Conservation (phyloP, 2,329 filamentous ascomycete genomes). For the Aspergillus luchuensis region DNA sequence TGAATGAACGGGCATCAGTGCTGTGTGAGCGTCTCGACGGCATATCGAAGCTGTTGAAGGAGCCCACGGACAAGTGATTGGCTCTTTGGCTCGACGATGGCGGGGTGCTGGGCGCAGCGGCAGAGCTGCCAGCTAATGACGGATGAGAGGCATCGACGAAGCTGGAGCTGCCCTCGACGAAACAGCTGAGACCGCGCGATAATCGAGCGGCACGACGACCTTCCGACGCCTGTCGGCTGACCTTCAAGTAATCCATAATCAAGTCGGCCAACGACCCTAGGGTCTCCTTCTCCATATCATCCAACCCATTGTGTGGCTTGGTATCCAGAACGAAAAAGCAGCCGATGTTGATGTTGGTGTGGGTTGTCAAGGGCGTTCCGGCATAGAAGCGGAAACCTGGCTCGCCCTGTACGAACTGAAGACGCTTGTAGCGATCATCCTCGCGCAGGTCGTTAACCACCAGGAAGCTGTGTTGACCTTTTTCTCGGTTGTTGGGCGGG, state of each 20-base stretch:
- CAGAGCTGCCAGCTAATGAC: slow-evolving; percentile 26
- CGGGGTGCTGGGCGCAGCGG: slow-evolving; percentile 22
- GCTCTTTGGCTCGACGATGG: slow-evolving; percentile 25
- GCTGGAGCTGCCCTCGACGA: slow-evolving; percentile 55
- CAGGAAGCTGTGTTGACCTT: slow-evolving; percentile 30
- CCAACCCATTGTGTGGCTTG: slow-evolving; percentile 54
- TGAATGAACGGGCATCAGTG: slow-evolving; percentile 29
- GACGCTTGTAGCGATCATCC: slow-evolving; percentile 41
- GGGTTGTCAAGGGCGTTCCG: slow-evolving; percentile 63
- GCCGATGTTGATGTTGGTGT: slow-evolving; percentile 60
- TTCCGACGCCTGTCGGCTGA: slow-evolving; percentile 55
- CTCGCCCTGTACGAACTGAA: slow-evolving; percentile 37
- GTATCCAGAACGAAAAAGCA: slow-evolving; percentile 63
- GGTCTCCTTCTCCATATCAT: slow-evolving; percentile 45
- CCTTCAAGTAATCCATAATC: slow-evolving; percentile 63
- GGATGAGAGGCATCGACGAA: slow-evolving; percentile 35
- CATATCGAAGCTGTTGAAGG: slow-evolving; percentile 25
- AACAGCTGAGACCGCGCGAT: slow-evolving; percentile 58
- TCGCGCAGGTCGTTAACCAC: slow-evolving; percentile 44
- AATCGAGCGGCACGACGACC: slow-evolving; percentile 56
- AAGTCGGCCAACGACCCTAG: slow-evolving; percentile 59
- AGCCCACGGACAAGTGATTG: slow-evolving; percentile 28
- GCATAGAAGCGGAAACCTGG: slow-evolving; percentile 55
- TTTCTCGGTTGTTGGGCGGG: slow-evolving; percentile 27
- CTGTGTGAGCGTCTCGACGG: slow-evolving; percentile 32